A percentile compares a stretch with the other conserved stretches of the same genome.
Conservation (phyloP, 2,329 filamentous ascomycete genomes). For the Hirsutella thompsonii region DNA sequence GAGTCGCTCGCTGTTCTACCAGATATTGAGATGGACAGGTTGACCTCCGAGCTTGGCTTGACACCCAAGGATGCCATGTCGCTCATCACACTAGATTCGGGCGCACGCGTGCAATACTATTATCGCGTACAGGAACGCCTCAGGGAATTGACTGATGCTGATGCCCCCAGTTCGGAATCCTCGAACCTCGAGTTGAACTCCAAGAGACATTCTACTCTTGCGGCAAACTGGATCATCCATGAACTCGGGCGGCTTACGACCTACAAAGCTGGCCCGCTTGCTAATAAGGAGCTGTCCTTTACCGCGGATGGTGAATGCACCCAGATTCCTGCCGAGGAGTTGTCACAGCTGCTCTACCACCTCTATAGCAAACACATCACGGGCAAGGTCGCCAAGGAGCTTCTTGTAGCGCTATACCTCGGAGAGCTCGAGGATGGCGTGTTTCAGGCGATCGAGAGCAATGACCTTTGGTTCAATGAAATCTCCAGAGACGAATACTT, state of each 20-base stretch:
- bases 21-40: constrained; percentile 51
- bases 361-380: constrained; percentile 37
- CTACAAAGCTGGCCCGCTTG: constrained; percentile 54
- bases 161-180: constrained; percentile 7
- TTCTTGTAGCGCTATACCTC: constrained; percentile 39
- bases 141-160: constrained; percentile 14
- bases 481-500: constrained; percentile 33
- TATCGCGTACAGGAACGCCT: constrained; percentile 48
- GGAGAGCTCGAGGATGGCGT: constrained; percentile 31
- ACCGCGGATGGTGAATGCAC: constrained; percentile 32
- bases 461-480: constrained; percentile 42
- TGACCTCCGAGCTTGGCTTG: constrained; percentile 53
- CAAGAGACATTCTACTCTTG: constrained; percentile 30
- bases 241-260: constrained; percentile 58
- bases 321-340: constrained; percentile 30
- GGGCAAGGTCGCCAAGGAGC: constrained; percentile 43
- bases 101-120: constrained; percentile 72
- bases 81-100: constrained; percentile 63
- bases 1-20: constrained; percentile 56
- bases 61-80: constrained; percentile 74
- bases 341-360: constrained; percentile 38
- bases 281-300: constrained; percentile 33
- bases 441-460: constrained; percentile 28
- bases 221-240: constrained; percentile 59
- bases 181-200: constrained; percentile 15